phyloP scores from a whole-genome alignment of 2,329 filamentous ascomycete species.

The Neocucurbitaria cava region DNA sequence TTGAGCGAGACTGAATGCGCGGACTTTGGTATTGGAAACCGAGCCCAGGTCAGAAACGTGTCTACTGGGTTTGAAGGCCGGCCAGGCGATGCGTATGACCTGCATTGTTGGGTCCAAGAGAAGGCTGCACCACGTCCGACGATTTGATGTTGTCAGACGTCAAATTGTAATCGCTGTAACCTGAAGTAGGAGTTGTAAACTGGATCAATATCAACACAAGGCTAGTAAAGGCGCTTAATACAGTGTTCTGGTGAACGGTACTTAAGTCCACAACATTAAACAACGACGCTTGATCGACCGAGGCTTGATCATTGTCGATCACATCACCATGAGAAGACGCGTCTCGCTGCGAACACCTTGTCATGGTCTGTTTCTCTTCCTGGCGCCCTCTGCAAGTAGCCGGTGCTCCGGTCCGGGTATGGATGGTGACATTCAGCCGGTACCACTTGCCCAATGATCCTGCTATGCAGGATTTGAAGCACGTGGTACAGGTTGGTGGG shows the following conservation, averaged over 20 bases:
- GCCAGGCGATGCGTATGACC: neutral
- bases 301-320: neutral
- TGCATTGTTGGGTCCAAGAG: neutral
- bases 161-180: neutral
- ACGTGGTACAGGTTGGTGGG: slow-evolving; percentile 1
- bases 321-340: neutral
- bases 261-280: neutral
- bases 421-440: slow-evolving; percentile 31
- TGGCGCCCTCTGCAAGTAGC: neutral
- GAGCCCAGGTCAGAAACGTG: slow-evolving; percentile 2
- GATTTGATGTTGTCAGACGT: neutral
- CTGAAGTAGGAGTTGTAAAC: neutral
- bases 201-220: neutral
- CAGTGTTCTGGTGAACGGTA: neutral
- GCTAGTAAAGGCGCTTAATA: neutral
- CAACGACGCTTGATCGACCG: neutral
- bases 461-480: neutral
- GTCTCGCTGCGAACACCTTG: neutral
- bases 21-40: slow-evolving; percentile 3
- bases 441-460: slow-evolving; percentile 5
- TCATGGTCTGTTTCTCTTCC: neutral
- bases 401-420: slow-evolving; percentile 28
- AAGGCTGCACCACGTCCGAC: neutral
- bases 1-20: slow-evolving; percentile 6
- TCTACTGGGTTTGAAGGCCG: neutral